phyloP scores from a whole-genome alignment of 306 rosid genomes.

The Cucurbita maxima region DNA sequence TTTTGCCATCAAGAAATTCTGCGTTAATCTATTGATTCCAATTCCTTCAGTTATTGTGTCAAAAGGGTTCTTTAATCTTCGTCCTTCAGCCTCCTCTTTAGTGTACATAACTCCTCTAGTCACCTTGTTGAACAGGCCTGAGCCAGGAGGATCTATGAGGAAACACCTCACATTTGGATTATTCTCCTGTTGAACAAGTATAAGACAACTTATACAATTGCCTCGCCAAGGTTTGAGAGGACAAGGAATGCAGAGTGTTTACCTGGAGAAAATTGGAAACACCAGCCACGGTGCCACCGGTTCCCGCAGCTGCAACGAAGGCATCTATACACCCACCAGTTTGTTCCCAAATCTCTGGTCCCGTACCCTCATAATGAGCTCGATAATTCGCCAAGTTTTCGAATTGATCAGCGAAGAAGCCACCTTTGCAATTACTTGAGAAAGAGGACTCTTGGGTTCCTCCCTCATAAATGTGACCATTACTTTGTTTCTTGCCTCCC shows the following conservation, averaged over 20 bases:
- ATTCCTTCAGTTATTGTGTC: slow-evolving; percentile 92
- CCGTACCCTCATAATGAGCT: slow-evolving; percentile 78
- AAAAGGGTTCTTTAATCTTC: slow-evolving; percentile 81
- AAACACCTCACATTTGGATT: slow-evolving; percentile 59
- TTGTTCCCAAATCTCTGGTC: slow-evolving; percentile 94
- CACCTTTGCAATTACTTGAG: slow-evolving; percentile 43
- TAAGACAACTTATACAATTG: background rate
- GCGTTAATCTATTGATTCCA: slow-evolving; percentile 70
- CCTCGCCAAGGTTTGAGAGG: background rate
- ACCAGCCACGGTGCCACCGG: slow-evolving; percentile 92
- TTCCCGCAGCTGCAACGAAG: slow-evolving; percentile 83
- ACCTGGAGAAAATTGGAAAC: slow-evolving; percentile 58
- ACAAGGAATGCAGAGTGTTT: slow-evolving; percentile 1
- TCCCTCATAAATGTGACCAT: slow-evolving; percentile 25
- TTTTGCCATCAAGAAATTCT: slow-evolving; percentile 64
- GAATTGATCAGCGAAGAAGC: slow-evolving; percentile 89
- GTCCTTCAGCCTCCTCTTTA: slow-evolving; percentile 84
- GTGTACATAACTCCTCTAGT: slow-evolving; percentile 89
- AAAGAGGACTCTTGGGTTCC: slow-evolving; percentile 14
- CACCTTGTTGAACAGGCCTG: slow-evolving; percentile 78
- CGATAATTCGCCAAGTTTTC: slow-evolving; percentile 78
- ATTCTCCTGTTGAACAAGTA: slow-evolving; percentile 41
- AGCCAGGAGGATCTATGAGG: slow-evolving; percentile 92
- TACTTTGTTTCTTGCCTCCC: slow-evolving; percentile 12
- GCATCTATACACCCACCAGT: slow-evolving; percentile 55